Conservation (phyloP, 2,329 filamentous ascomycete species). For the Monosporascus ibericus region DNA sequence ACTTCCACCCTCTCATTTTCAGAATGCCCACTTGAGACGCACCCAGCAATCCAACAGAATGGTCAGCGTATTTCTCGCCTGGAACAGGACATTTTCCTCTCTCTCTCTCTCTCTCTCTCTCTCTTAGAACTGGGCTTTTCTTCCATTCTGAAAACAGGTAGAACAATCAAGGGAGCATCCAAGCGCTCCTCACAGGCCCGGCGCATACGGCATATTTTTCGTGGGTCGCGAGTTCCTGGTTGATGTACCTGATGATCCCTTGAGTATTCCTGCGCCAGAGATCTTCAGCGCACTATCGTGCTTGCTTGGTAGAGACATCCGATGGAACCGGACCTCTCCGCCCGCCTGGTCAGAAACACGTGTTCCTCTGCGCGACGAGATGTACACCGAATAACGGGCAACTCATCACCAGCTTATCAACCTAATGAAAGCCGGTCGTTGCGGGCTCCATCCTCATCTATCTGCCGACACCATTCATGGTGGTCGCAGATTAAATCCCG, state of each 20-base stretch:
- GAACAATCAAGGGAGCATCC: not conserved
- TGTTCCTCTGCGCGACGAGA: not conserved
- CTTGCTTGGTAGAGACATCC: not conserved
- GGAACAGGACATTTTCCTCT: not conserved
- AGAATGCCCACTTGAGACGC: not conserved
- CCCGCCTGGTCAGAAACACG: not conserved
- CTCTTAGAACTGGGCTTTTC: not conserved
- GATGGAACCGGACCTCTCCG: not conserved
- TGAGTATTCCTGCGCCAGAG: constrained; percentile 8
- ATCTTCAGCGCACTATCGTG: not conserved
- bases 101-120: not conserved
- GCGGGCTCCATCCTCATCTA: not conserved
- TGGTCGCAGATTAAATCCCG: not conserved
- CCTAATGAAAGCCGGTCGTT: not conserved
- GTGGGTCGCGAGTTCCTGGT: constrained; percentile 13
- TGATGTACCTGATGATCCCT: constrained; percentile 20
- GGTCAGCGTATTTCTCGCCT: not conserved
- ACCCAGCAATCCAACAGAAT: not conserved
- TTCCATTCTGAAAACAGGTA: not conserved
- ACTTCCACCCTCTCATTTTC: not conserved
- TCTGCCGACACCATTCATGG: not conserved
- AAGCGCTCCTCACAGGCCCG: not conserved
- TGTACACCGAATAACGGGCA: not conserved
- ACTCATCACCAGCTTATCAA: not conserved
- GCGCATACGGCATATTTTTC: constrained; percentile 3